Evolutionary conservation across 148 eudicot genomes (phyloP).

Genomic region (Cornus controversa): DNA sequence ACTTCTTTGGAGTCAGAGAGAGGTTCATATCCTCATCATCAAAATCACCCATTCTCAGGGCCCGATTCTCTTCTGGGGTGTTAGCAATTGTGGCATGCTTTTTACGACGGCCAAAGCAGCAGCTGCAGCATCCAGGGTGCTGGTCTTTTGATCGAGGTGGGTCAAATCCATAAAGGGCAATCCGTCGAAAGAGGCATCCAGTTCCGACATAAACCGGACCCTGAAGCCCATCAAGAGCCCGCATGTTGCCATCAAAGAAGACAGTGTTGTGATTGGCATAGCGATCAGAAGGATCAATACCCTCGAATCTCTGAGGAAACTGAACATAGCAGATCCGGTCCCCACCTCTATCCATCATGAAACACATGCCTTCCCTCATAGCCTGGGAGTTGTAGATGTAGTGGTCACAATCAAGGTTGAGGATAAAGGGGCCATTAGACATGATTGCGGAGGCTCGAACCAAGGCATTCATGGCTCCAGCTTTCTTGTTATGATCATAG

Average conservation of each 20-base stretch:
- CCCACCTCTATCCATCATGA: conserved; percentile 97
- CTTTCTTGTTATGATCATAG: conserved; percentile 96
- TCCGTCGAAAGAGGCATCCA: conserved; percentile 81
- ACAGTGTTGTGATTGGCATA: conserved; percentile 94
- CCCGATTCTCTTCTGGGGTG: conserved; percentile 48
- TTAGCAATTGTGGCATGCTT: conserved; percentile 26
- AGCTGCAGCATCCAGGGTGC: conserved; percentile 49
- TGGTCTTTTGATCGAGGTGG: conserved; percentile 76
- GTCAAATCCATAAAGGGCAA: conserved; percentile 86
- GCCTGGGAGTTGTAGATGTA: conserved; percentile 91
- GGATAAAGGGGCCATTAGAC: conserved; percentile 95
- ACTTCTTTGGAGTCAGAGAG: conserved; percentile 62
- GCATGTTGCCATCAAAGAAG: conserved; percentile 93
- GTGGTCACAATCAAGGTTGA: conserved; percentile 91
- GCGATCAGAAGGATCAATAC: conserved; percentile 93
- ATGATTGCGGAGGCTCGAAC: conserved; percentile 96
- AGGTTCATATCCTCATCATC: conserved; percentile 75
- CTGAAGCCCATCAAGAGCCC: conserved; percentile 91
- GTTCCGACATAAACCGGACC: conserved; percentile 97
- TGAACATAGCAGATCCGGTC: conserved; percentile 89
- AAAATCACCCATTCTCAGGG: conserved; percentile 63
- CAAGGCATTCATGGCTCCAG: conserved; percentile 95
- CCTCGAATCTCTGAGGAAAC: conserved; percentile 94
- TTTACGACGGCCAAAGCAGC: conserved; percentile 52
- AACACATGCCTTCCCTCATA: conserved; percentile 92